These are phyloP conservation scores for Botrytis fabae DNA, from an alignment of 2,329 filamentous ascomycete genomes.

Conservation along the genomic window DNA sequence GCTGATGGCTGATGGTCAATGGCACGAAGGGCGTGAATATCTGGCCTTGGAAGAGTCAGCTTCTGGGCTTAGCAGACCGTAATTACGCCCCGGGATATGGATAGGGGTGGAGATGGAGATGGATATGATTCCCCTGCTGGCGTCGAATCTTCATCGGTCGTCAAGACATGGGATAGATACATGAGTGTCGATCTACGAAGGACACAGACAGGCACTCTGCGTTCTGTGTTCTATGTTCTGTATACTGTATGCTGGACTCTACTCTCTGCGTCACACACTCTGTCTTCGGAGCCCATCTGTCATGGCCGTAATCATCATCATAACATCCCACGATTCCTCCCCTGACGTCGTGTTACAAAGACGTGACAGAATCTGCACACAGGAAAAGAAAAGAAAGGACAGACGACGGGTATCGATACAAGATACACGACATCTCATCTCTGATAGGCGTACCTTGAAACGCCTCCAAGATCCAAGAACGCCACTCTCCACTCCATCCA, in stretches of 20 bases:
- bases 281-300: too few species aligned
- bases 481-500: background rate
- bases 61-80: background rate
- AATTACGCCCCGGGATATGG: background rate
- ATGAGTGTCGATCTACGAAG: background rate
- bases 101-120: background rate
- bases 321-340: background rate
- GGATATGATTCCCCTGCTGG: background rate
- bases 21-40: background rate
- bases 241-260: background rate
- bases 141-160: background rate
- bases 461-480: background rate
- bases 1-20: background rate
- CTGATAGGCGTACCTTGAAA: background rate
- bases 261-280: too few species aligned
- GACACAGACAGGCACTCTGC: too few species aligned
- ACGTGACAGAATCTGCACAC: constrained; percentile 1
- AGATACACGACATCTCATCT: background rate
- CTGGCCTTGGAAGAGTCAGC: background rate
- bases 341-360: background rate
- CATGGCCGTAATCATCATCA: too few species aligned
- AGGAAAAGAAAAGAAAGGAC: background rate
- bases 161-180: background rate
- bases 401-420: too few species aligned
- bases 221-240: too few species aligned